phyloP scores from a whole-genome alignment of 108 stramenopile species.

The Stephanodiscus triporus region DNA sequence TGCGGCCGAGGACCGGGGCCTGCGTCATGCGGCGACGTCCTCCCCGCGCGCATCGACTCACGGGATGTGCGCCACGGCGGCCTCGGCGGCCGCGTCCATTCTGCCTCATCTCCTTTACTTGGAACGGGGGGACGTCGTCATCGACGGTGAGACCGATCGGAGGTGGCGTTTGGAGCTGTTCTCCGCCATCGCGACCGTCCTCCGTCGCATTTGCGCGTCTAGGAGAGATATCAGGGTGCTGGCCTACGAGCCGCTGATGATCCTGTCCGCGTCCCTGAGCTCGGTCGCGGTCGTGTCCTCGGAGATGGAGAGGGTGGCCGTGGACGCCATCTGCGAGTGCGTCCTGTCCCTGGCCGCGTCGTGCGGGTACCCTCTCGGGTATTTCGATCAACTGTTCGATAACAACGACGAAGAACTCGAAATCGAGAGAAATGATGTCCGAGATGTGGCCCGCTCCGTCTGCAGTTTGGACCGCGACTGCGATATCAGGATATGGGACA shows the following conservation, averaged over 20 bases:
- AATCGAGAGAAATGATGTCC: slow-evolving; percentile 80
- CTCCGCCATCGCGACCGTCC: slow-evolving; percentile 31
- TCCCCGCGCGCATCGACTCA: slow-evolving; percentile 32
- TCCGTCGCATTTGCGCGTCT: slow-evolving; percentile 61
- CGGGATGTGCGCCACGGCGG: slow-evolving; percentile 57
- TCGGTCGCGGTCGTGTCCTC: slow-evolving; percentile 22
- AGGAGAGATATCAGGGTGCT: slow-evolving; percentile 61
- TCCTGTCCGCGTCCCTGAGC: slow-evolving; percentile 54
- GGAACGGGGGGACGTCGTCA: slow-evolving; percentile 28
- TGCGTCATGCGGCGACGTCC: slow-evolving; percentile 28
- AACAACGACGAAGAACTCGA: slow-evolving; percentile 84
- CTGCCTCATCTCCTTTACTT: slow-evolving; percentile 67
- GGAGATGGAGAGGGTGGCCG: slow-evolving; percentile 32
- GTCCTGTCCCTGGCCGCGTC: slow-evolving; percentile 57
- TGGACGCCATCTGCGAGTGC: slow-evolving; percentile 50
- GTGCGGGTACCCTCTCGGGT: slow-evolving; percentile 73
- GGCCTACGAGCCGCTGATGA: slow-evolving; percentile 70
- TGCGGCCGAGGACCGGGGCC: slow-evolving; percentile 17
- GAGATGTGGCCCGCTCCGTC: slow-evolving; percentile 77
- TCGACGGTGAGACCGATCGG: not conserved
- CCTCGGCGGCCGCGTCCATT: slow-evolving; percentile 55
- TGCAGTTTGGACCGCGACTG: slow-evolving; percentile 28
- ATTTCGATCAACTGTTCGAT: slow-evolving; percentile 61
- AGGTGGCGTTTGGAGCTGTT: slow-evolving; percentile 43
- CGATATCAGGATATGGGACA: slow-evolving; percentile 8